A percentile compares a stretch with the other conserved stretches of the same genome.
phyloP scores from a whole-genome alignment of 148 eudicot species.

The Arctostaphylos glauca region DNA sequence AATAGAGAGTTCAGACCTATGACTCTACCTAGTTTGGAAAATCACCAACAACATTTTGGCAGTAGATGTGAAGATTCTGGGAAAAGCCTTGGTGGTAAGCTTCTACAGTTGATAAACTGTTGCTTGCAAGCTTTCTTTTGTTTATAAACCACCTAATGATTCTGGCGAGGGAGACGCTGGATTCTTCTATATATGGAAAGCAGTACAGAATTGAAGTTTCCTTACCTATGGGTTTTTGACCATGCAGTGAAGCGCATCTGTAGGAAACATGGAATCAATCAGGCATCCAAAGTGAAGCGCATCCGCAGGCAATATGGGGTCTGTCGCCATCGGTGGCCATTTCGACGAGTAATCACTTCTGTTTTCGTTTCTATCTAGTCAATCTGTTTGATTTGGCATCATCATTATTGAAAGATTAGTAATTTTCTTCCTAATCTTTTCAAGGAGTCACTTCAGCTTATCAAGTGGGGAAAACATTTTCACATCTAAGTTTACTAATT shows the following conservation, averaged over 20 bases:
- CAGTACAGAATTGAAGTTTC: too few species aligned
- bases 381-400: too few species aligned
- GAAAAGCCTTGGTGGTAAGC: background rate
- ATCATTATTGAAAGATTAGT: background rate
- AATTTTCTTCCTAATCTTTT: too few species aligned
- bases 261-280: background rate
- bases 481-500: background rate
- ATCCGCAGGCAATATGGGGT: background rate
- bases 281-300: background rate
- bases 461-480: background rate
- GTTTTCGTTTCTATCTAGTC: background rate
- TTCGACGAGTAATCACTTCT: background rate
- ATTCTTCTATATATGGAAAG: too few species aligned
- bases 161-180: background rate
- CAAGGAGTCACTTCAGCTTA: background rate
- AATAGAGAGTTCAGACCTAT: background rate
- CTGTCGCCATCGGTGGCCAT: background rate
- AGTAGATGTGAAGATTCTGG: background rate
- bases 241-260: background rate
- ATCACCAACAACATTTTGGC: background rate
- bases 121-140: background rate
- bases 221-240: background rate
- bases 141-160: background rate
- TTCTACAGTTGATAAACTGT: background rate
- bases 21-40: background rate